Evolutionary conservation across 805 yeast genomes (phyloP).

Genomic region (Yarrowia sp.): DNA sequence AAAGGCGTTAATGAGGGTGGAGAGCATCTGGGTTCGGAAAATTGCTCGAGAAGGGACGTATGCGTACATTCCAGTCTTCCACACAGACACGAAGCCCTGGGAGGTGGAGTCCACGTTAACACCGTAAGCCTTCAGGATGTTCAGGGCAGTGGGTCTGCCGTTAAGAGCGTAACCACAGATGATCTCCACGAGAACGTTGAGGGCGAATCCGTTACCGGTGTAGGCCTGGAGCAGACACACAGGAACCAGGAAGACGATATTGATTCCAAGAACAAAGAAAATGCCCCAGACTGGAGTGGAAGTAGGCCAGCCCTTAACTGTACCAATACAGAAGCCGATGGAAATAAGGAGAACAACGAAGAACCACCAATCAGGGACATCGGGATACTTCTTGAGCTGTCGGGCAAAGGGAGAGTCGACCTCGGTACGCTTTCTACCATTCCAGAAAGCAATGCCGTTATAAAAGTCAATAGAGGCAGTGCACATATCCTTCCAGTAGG

Average conservation of each 20-base stretch:
- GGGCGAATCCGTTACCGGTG: slow-evolving; percentile 53
- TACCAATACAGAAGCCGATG: slow-evolving; percentile 44
- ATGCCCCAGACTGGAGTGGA: slow-evolving; percentile 51
- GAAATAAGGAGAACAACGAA: slow-evolving; percentile 42
- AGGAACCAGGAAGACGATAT: slow-evolving; percentile 56
- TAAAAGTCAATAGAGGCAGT: neutral
- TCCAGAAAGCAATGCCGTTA: slow-evolving; percentile 27
- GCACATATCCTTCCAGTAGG: slow-evolving; percentile 11
- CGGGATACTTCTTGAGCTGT: slow-evolving; percentile 48
- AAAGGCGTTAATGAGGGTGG: slow-evolving; percentile 41
- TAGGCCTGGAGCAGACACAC: slow-evolving; percentile 56
- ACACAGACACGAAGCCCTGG: slow-evolving; percentile 54
- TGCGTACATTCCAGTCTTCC: slow-evolving; percentile 47
- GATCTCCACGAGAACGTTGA: slow-evolving; percentile 60
- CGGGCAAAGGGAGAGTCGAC: slow-evolving; percentile 46
- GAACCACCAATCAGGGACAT: slow-evolving; percentile 54
- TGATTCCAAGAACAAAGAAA: slow-evolving; percentile 53
- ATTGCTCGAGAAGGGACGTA: slow-evolving; percentile 44
- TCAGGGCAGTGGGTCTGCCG: slow-evolving; percentile 54
- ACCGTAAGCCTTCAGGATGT: slow-evolving; percentile 47
- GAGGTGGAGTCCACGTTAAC: slow-evolving; percentile 55
- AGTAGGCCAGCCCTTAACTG: slow-evolving; percentile 35
- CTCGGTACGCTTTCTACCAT: slow-evolving; percentile 38
- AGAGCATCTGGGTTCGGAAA: slow-evolving; percentile 42
- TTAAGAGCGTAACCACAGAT: slow-evolving; percentile 65